Evolutionary conservation across 345 rosid species (phyloP).

Genomic region (Viola odorata): DNA sequence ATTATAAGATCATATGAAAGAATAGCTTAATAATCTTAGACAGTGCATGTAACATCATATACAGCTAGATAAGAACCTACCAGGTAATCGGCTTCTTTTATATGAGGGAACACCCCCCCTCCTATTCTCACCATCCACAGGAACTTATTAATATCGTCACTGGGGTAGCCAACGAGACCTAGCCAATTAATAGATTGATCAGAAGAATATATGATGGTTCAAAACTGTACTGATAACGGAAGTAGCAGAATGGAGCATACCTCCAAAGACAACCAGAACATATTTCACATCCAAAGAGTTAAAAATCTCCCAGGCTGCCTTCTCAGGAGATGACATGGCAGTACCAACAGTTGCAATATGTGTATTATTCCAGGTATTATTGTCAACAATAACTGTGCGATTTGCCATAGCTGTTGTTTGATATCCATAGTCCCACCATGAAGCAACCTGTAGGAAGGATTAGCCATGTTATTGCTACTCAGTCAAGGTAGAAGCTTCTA

Average conservation of each 20-base stretch:
- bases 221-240: neutral
- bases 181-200: conserved; percentile 20
- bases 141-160: conserved; percentile 97
- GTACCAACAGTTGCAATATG: conserved; percentile 99
- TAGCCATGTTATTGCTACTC: conserved; percentile 1
- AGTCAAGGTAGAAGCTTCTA: neutral
- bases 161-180: conserved; percentile 98
- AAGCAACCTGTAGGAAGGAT: conserved; percentile 67
- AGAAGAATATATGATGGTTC: conserved; percentile 17
- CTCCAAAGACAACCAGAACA: conserved; percentile 97
- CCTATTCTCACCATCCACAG: conserved; percentile 99
- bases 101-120: conserved; percentile 98
- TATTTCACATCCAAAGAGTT: conserved; percentile 97
- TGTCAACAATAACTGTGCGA: conserved; percentile 96
- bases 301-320: conserved; percentile 98
- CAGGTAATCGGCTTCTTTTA: conserved; percentile 93
- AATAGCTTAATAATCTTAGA: neutral
- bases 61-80: conserved; percentile 29
- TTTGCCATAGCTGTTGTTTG: conserved; percentile 99
- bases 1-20: conserved; percentile 4
- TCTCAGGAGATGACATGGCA: conserved; percentile 99
- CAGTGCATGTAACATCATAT: too few relatives aligned
- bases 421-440: conserved; percentile 99
- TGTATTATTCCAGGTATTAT: conserved; percentile 98
- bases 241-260: conserved; percentile 37